phyloP scores from a whole-genome alignment of 2,329 filamentous ascomycete species.

The Stachybotrys chlorohalonatus region DNA sequence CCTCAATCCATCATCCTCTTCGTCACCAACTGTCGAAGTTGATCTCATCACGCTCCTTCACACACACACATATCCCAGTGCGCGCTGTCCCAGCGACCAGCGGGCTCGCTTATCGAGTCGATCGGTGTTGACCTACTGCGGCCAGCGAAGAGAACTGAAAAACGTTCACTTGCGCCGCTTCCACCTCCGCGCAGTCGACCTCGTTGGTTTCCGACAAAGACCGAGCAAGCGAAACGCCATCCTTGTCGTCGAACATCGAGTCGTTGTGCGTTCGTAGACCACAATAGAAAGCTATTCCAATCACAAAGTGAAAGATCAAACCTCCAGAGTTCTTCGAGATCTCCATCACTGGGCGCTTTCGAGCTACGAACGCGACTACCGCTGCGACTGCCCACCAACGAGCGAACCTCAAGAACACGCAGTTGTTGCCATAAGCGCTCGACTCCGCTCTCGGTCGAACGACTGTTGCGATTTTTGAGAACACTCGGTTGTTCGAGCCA shows the following conservation, averaged over 20 bases:
- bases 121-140: slow-evolving; percentile 17
- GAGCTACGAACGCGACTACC: slow-evolving; percentile 2
- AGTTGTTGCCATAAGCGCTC: slow-evolving; percentile 8
- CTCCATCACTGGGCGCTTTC: slow-evolving; percentile 8
- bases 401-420: background rate
- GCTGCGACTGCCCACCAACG: background rate
- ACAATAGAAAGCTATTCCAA: slow-evolving; percentile 13
- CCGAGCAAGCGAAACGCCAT: slow-evolving; percentile 21
- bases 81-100: background rate
- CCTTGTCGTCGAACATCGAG: slow-evolving; percentile 21
- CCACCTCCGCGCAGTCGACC: slow-evolving; percentile 23
- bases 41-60: background rate
- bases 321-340: slow-evolving; percentile 8
- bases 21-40: background rate
- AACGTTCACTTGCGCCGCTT: slow-evolving; percentile 27
- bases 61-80: background rate
- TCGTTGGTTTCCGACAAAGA: slow-evolving; percentile 23
- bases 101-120: background rate
- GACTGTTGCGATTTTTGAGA: slow-evolving; percentile 11
- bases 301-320: slow-evolving; percentile 18
- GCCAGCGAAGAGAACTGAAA: slow-evolving; percentile 30
- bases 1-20: background rate
- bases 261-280: slow-evolving; percentile 27
- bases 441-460: background rate
- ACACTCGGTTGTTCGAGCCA: background rate